Base-by-base conservation (phyloP, 1,284 basidiomycete genomes). In the Ustilago hordei region DNA sequence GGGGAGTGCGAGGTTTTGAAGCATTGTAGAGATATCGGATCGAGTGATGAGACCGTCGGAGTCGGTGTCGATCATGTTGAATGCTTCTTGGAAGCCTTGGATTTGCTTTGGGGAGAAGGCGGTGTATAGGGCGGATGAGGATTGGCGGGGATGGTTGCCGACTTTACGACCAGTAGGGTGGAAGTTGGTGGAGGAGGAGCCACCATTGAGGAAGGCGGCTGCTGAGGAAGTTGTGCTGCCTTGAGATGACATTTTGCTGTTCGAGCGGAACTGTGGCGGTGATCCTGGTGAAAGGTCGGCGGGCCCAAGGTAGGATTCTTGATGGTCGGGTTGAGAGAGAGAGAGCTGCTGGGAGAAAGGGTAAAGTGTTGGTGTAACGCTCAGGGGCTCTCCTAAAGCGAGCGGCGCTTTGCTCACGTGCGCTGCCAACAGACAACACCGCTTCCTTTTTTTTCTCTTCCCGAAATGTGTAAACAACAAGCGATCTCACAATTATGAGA, bases 41-140 rank as follows among this genome's bases (percentile, higher is more conserved):
- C 79, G 69, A 11, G 78, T 78, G 70, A 87, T 84, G 52, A 83
- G 58, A 5, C 86, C 86, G 66, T 87, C 86, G 8, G 71, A 68
- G 63, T 87, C 83, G 38, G 85, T 78, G 62, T 87, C 87, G 61
- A 87, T 81, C 69, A 86, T 79, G 57, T 75, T 81, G 75, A 87
- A 87, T 1, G 87, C 87, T 55, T 87, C 87, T 55, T 86, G 84
- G 80, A 87, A 86, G 31, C 84, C 82, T 63, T 86, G 82, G 59
- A 87, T 85, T 72, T 87, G 86, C 56, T 83, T 82, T 4, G 79
- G 63, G 13, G 78, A 79, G 58, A 83, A 85, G 41, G 81, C 81
- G 38, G 73, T 81, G 73, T 82, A 84, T 31, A 82, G 77, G 1
- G 72, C 78, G 9, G 81, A 82, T 1, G 75, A 78, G 17, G 79